Base-by-base conservation (phyloP, 2,329 filamentous ascomycete species). In the Xenosphaeropsis pyriputrescens region DNA sequence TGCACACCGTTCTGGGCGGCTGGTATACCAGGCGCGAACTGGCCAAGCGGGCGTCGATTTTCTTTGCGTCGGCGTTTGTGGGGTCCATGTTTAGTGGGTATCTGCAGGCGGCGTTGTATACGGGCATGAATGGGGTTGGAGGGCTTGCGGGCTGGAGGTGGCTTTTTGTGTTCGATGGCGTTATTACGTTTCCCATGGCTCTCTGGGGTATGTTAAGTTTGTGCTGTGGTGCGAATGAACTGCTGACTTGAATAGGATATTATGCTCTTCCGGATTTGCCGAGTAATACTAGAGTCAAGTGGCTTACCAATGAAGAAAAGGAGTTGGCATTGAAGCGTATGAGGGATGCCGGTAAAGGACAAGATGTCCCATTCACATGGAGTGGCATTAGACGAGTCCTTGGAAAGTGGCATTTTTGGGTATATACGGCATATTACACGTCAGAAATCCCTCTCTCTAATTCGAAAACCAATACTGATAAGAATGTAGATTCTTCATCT, bases 41-140 rank as follows among this genome's bases (percentile, higher is more conserved):
- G 0, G 71, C 68, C 3, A 75, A 74, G 51, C 62, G 72, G 9
- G 67, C 61, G 15, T 70, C 68, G 8, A 64, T 76, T 36, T 75
- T 75, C 51, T 72, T 68, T 1, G 63, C 67, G 2, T 68, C 65
- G 2, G 70, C 69, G 0, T 57, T 74, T 3, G 68, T 67, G 0
- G 71, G 70, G 0, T 71, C 67, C 1, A 67, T 75, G 62, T 69
- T 75, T 18, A 36, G 34, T 34, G 40, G 42, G 2, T 44, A 44
- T 36, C 35, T 44, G 34, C 47, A 54, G 45, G 44, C 50, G 9
- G 50, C 49, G 11, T 36, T 45, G 2, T 51, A 53, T 33, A 45
- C 44, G 2, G 43, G 44, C 6, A 43, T 54, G 19, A 44, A 51
- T 13, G 51, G 50, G 13, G 41, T 43, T 2, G 34, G 34, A 6